A percentile compares a stretch with the other conserved stretches of the same genome.
Conservation (phyloP, 169 alveolate species). For the Blepharisma undulans region DNA sequence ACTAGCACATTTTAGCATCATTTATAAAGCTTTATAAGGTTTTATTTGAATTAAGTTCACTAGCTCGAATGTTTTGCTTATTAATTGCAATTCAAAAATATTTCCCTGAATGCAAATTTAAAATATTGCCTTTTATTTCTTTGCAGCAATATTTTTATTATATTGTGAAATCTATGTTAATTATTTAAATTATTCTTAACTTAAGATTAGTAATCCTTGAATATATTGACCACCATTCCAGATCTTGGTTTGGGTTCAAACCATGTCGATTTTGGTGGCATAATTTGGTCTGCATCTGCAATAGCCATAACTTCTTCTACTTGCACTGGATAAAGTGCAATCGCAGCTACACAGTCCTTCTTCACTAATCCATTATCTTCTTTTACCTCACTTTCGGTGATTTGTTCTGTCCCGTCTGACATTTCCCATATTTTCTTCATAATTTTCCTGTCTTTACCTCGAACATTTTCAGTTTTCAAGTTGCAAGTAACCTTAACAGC, state of each 20-base stretch:
- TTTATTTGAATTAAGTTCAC: too few relatives aligned
- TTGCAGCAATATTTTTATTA: too few relatives aligned
- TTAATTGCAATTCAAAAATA: background rate
- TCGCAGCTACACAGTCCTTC: slow-evolving; percentile 48
- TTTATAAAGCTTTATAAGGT: too few relatives aligned
- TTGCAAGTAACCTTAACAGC: slow-evolving; percentile 31
- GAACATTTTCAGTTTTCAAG: background rate
- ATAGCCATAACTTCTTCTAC: slow-evolving; percentile 59
- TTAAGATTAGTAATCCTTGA: background rate
- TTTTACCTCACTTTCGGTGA: background rate
- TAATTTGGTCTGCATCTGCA: slow-evolving; percentile 58
- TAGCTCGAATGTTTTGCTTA: background rate
- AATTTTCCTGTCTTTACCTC: background rate
- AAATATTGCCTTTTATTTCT: too few relatives aligned
- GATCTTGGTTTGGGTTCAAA: slow-evolving; percentile 69
- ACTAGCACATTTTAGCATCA: too few relatives aligned
- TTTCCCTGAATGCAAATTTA: too few relatives aligned
- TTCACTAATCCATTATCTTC: background rate
- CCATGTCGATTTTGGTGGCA: slow-evolving; percentile 78
- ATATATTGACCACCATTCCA: slow-evolving; percentile 58
- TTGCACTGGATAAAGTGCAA: slow-evolving; percentile 60
- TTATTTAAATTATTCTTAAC: too few relatives aligned
- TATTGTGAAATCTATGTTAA: too few relatives aligned
- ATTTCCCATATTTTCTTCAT: background rate
- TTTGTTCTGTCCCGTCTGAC: background rate